These are phyloP conservation scores for Mycena citricolor DNA, from an alignment of 1,284 basidiomycete species.

Conservation along the genomic window DNA sequence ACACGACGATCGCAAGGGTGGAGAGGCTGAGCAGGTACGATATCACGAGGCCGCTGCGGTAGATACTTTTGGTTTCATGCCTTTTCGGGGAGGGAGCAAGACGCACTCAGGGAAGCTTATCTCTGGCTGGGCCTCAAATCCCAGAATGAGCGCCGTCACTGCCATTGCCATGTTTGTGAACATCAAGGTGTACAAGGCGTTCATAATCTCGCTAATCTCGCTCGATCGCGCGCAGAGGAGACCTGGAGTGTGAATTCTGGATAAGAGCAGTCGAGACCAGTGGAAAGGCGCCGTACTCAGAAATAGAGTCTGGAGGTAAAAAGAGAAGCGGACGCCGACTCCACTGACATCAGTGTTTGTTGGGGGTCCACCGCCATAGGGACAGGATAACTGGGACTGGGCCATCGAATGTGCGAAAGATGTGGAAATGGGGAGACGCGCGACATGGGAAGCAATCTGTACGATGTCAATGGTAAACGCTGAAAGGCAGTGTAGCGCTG, in stretches of 20 bases:
- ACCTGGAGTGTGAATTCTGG: constrained; percentile 24
- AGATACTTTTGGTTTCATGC: background rate
- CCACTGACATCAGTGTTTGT: constrained; percentile 25
- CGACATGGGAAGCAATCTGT: no score
- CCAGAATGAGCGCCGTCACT: constrained; percentile 28
- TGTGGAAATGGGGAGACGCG: no score
- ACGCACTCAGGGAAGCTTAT: constrained; percentile 31
- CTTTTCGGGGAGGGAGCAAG: background rate
- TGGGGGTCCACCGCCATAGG: constrained; percentile 8
- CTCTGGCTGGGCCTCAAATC: constrained; percentile 25
- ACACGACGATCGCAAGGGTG: constrained; percentile 25
- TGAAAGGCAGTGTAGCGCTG: no score
- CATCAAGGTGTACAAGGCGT: constrained; percentile 28
- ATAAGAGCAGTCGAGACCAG: background rate
- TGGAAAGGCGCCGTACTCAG: no score
- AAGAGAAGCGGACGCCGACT: constrained; percentile 26
- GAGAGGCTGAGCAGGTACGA: constrained; percentile 24
- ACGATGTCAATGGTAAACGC: no score
- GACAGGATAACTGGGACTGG: no score
- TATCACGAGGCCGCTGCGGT: constrained; percentile 17
- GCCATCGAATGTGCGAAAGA: no score
- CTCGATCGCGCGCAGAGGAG: constrained; percentile 26
- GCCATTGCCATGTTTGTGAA: constrained; percentile 31
- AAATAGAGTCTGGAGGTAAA: constrained; percentile 26
- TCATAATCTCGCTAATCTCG: constrained; percentile 26